Base-by-base conservation (phyloP, 1,139 yeast genomes). In the Yamadazyma trypodendri region DNA sequence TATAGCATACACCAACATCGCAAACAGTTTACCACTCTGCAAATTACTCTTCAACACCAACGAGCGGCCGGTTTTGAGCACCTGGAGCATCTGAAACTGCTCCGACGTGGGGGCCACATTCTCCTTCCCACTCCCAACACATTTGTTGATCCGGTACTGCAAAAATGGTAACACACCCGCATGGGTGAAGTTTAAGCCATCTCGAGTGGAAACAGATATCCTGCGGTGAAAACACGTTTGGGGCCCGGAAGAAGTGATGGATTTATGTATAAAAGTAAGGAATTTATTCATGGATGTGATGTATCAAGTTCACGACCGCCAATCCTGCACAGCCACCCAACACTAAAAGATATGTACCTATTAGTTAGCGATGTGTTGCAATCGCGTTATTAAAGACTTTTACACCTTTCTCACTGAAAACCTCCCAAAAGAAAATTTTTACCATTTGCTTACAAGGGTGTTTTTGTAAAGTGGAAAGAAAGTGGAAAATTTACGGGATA, bases 141-240 rank as follows among this genome's bases (percentile, higher is more conserved):
- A 34, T 6, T 40, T 31, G 36, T 63, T 60, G 17, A 63, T 38
- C 11, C 50, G 49, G 22, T 43, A 38, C 36, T 63, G 69, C 11
- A 63, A 39, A 36, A 55, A 61, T 2, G 68, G 67, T 16, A 62
- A 36, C 0, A 63, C 37, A 2, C 63, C 65, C 38, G 43, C 52
- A 1, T 50, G 32, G 0, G 58, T 52, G 46, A 61, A 61, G 36
- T 56, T 58, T 1, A 42, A 12, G 14, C 31, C 31, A 27, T 32
- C 34, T 16, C 22, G 11, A n/a, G 27, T 24, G 11, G 28, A 11
- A 12, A 31, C 34, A 2, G 13, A n/a, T 10, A 31, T 7, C 8
- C 11, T n/a, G 17, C 33, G 24, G n/a, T 15, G 28, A 9, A 24
- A 12, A 24, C 11, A 12, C 11, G 15, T 11, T 12, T 6, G 15